Evolutionary conservation across 2,329 filamentous ascomycete species (phyloP).

Genomic region (Coleophoma cylindrospora): DNA sequence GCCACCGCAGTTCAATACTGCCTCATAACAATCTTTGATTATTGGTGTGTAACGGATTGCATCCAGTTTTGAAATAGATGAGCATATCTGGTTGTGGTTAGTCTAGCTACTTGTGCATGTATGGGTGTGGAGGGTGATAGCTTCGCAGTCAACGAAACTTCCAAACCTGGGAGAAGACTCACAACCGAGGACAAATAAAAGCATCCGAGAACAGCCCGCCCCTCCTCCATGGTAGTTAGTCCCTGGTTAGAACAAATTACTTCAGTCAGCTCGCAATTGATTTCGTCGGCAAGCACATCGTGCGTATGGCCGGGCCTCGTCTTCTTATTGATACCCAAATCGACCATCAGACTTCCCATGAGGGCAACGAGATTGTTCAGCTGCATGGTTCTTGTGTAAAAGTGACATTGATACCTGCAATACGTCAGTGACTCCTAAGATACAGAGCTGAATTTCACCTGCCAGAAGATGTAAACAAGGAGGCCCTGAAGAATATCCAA

Average conservation of each 20-base stretch:
- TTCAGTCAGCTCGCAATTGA: background rate
- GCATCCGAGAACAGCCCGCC: constrained; percentile 26
- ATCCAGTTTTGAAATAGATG: constrained; percentile 1
- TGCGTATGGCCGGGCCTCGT: constrained; percentile 14
- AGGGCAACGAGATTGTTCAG: background rate
- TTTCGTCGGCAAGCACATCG: constrained; percentile 13
- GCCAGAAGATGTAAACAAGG: constrained; percentile 7
- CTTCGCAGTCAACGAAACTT: no score
- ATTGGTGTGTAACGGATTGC: constrained; percentile 1
- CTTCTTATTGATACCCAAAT: background rate
- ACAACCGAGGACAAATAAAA: constrained; percentile 20
- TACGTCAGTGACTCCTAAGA: background rate
- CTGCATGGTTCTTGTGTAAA: background rate
- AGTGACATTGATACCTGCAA: background rate
- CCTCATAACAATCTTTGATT: background rate
- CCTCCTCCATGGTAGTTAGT: constrained; percentile 14
- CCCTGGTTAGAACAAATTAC: background rate
- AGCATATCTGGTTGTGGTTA: background rate
- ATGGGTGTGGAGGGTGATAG: no score
- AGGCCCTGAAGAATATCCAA: constrained; percentile 10
- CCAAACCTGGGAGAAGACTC: no score
- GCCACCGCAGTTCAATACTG: no score
- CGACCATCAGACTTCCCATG: background rate
- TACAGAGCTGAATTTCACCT: background rate
- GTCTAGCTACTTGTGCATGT: background rate